These are phyloP conservation scores for Xerocomus nothofagi DNA, from an alignment of 1,284 basidiomycete species.

Conservation along the genomic window DNA sequence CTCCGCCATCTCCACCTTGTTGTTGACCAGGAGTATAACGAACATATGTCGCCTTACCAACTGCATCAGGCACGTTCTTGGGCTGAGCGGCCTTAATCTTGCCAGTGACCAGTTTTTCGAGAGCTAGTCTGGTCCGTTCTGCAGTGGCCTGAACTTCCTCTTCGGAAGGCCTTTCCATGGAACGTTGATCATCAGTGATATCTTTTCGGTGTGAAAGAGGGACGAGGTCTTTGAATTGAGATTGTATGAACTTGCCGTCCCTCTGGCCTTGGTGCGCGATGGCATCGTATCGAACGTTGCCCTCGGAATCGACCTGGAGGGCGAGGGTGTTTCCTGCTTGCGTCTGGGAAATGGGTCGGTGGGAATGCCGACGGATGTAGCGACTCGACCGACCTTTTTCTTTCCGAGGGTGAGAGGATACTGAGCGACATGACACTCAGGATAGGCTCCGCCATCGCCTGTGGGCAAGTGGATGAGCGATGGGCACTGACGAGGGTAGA, in stretches of 20 bases:
- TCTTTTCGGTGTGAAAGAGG: slow-evolving; percentile 91
- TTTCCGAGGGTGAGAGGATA: slow-evolving; percentile 95
- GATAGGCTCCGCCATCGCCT: slow-evolving; percentile 94
- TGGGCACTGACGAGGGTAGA: not conserved
- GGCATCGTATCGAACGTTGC: slow-evolving; percentile 95
- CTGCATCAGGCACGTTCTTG: slow-evolving; percentile 78
- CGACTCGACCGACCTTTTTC: slow-evolving; percentile 64
- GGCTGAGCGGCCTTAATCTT: slow-evolving; percentile 98
- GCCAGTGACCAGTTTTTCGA: slow-evolving; percentile 91
- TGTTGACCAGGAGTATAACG: slow-evolving; percentile 95
- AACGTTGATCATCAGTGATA: slow-evolving; percentile 69
- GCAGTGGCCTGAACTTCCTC: slow-evolving; percentile 87
- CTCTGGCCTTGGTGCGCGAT: slow-evolving; percentile 95
- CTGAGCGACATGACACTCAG: slow-evolving; percentile 96
- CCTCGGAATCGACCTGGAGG: slow-evolving; percentile 94
- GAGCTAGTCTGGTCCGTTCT: slow-evolving; percentile 86
- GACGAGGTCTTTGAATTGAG: slow-evolving; percentile 96
- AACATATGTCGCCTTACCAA: slow-evolving; percentile 84
- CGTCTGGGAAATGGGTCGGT: slow-evolving; percentile 48
- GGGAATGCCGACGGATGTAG: not conserved
- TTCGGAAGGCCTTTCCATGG: slow-evolving; percentile 90
- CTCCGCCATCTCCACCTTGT: slow-evolving; percentile 59
- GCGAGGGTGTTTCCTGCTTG: slow-evolving; percentile 92
- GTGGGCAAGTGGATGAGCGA: slow-evolving; percentile 4
- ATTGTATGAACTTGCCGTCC: slow-evolving; percentile 83